Conservation (phyloP, 345 rosid species). For the Microcos paniculata region DNA sequence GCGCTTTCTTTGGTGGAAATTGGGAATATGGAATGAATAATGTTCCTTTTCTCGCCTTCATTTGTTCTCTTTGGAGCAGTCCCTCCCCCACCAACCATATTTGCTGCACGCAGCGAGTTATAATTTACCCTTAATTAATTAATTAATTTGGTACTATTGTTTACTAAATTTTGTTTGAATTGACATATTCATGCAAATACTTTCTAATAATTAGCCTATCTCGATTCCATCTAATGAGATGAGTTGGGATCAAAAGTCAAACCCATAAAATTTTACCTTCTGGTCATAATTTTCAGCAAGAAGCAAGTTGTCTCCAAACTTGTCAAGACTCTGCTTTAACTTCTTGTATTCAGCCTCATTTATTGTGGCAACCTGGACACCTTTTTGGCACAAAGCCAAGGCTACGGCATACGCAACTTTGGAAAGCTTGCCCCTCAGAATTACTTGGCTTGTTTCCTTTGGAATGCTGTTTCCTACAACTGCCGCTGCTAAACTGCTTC, state of each 20-base stretch:
- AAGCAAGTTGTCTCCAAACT: constrained; percentile 12
- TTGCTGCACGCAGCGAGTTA: constrained; percentile 16
- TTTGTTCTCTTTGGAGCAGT: constrained; percentile 40
- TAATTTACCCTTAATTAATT: too few relatives aligned
- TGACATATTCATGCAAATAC: too few relatives aligned
- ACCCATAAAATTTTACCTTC: too few relatives aligned
- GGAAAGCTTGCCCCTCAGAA: constrained; percentile 35
- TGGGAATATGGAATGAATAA: constrained; percentile 46
- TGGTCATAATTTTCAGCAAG: constrained; percentile 10
- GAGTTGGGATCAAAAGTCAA: too few relatives aligned
- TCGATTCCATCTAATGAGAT: too few relatives aligned
- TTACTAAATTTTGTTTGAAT: neutral
- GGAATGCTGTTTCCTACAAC: constrained; percentile 39
- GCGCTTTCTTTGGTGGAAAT: constrained; percentile 40
- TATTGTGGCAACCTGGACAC: constrained; percentile 27
- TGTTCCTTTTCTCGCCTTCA: constrained; percentile 45
- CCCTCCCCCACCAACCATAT: constrained; percentile 61
- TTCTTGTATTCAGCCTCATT: constrained; percentile 17
- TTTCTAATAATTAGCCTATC: neutral
- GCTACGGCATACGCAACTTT: constrained; percentile 38
- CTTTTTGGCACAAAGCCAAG: constrained; percentile 34
- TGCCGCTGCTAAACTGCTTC: constrained; percentile 50
- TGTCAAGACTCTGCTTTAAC: neutral
- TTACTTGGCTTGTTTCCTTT: constrained; percentile 28
- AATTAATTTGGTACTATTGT: neutral